These are phyloP conservation scores for Sanghuangporus baumii DNA, from an alignment of 1,284 basidiomycete species.

Conservation along the genomic window DNA sequence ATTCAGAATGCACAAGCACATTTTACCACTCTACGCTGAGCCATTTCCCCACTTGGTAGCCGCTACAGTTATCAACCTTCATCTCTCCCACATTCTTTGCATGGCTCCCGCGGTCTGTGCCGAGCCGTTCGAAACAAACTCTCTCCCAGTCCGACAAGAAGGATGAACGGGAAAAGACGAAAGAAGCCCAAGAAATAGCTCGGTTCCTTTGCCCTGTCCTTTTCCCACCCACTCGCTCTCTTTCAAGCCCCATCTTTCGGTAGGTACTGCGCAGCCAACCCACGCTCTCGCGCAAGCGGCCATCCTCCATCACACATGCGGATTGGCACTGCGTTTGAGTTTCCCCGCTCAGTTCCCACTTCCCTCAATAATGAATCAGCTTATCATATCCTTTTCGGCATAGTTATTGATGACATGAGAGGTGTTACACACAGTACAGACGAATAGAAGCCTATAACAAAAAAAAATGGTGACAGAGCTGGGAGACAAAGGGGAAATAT, in stretches of 20 bases:
- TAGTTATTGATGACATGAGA: slow-evolving; percentile 10
- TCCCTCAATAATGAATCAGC: not conserved
- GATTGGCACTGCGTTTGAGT: not conserved
- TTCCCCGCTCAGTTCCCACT: not conserved
- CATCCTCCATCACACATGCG: not conserved
- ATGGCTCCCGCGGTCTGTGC: not conserved
- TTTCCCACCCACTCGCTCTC: not conserved
- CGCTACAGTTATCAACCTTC: not conserved
- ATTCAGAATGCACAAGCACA: not conserved
- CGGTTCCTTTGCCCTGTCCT: not conserved
- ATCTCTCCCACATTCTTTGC: not conserved
- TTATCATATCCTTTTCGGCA: not conserved
- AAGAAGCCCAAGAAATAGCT: not conserved
- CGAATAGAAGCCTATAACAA: not conserved
- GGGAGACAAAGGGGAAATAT: not conserved
- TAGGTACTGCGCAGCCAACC: not conserved
- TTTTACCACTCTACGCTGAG: not conserved
- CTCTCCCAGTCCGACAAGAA: not conserved
- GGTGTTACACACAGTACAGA: not conserved
- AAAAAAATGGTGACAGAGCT: not conserved
- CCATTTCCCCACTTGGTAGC: not conserved
- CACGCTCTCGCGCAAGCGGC: not conserved
- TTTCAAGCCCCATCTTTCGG: not conserved
- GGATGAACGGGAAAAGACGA: not conserved
- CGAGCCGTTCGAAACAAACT: not conserved